Evolutionary conservation across 176 grass and related monocot species (phyloP).

Genomic region (Eragrostis curvula): DNA sequence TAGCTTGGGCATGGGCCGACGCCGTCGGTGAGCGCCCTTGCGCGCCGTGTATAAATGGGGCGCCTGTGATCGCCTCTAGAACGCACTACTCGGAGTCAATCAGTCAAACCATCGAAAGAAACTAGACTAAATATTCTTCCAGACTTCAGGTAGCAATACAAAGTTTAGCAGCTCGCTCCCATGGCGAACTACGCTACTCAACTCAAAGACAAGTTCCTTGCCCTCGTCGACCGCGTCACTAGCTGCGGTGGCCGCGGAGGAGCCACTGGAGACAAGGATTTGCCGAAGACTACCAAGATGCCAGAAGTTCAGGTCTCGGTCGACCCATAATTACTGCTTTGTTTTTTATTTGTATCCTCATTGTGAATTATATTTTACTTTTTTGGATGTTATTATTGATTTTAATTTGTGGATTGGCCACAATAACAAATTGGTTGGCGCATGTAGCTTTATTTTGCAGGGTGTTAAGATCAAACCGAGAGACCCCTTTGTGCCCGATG

Average conservation of each 20-base stretch:
- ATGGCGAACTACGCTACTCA: slow-evolving; percentile 43
- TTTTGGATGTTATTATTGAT: background rate
- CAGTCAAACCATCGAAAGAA: too few relatives aligned
- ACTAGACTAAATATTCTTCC: too few relatives aligned
- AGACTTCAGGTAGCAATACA: background rate
- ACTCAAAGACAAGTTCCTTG: slow-evolving; percentile 36
- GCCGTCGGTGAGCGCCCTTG: too few relatives aligned
- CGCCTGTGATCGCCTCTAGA: background rate
- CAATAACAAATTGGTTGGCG: background rate
- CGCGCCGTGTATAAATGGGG: slow-evolving; percentile 33
- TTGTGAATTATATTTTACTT: too few relatives aligned
- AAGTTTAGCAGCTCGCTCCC: background rate
- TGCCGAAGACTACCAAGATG: slow-evolving; percentile 1
- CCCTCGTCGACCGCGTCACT: slow-evolving; percentile 34
- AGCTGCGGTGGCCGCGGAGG: background rate
- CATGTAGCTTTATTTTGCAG: slow-evolving; percentile 5
- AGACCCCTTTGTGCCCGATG: slow-evolving; percentile 20
- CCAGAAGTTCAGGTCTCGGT: slow-evolving; percentile 19
- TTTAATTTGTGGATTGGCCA: background rate
- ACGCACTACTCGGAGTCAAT: too few relatives aligned
- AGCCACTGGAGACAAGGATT: slow-evolving; percentile 25
- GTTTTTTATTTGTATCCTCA: too few relatives aligned
- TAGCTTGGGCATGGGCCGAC: too few relatives aligned
- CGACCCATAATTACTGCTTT: background rate
- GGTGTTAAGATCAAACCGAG: slow-evolving; percentile 31